phyloP scores from a whole-genome alignment of 2,329 filamentous ascomycete species.

The Penicillium sp. region DNA sequence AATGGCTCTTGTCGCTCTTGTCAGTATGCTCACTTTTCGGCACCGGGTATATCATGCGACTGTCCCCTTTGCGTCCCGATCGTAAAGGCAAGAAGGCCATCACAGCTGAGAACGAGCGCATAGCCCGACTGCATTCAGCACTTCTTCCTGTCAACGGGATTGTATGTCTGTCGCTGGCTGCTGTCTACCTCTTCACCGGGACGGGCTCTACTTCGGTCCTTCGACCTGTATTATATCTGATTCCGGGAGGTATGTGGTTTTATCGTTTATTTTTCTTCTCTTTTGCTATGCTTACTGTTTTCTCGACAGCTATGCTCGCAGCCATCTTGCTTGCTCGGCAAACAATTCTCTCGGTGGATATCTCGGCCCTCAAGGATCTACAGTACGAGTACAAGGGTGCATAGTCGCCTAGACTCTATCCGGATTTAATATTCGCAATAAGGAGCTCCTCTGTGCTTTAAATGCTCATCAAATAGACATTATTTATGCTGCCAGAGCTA shows the following conservation, averaged over 20 bases:
- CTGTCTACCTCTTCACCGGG: constrained; percentile 33
- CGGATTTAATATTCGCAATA: neutral
- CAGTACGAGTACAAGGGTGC: constrained; percentile 50
- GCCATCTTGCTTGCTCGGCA: constrained; percentile 38
- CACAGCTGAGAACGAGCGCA: constrained; percentile 22
- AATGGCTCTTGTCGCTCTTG: constrained; percentile 37
- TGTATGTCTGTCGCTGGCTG: constrained; percentile 36
- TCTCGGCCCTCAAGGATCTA: constrained; percentile 43
- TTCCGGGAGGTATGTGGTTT: constrained; percentile 44
- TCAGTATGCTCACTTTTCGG: constrained; percentile 42
- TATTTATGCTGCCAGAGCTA: neutral
- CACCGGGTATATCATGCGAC: constrained; percentile 45
- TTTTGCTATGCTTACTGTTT: constrained; percentile 30
- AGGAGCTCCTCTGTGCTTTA: neutral
- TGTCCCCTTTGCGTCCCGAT: constrained; percentile 34
- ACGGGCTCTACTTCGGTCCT: constrained; percentile 23
- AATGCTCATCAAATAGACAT: neutral
- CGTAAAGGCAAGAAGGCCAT: constrained; percentile 37
- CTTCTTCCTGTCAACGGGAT: constrained; percentile 34
- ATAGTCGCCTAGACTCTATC: constrained; percentile 22
- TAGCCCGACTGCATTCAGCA: constrained; percentile 27
- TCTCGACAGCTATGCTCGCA: constrained; percentile 38
- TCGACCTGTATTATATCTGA: constrained; percentile 37
- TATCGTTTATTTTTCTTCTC: neutral
- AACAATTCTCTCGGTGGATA: constrained; percentile 45